Conservation (phyloP, 2,329 filamentous ascomycete genomes). For the Aspergillus ibericus region DNA sequence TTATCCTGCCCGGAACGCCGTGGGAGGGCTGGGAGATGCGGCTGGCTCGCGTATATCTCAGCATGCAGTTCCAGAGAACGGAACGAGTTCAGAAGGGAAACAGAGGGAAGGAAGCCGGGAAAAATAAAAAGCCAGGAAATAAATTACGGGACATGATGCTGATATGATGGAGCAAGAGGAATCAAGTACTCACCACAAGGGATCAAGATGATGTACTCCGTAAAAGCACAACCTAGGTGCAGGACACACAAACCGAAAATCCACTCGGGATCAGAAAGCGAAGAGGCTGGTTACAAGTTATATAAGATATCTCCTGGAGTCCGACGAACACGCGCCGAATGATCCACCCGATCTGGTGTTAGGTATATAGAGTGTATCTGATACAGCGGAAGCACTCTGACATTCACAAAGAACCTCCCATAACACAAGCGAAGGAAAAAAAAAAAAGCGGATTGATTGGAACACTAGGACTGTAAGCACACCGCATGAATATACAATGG, state of each 20-base stretch:
- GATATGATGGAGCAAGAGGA: not conserved
- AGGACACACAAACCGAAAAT: not conserved
- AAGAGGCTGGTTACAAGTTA: not conserved
- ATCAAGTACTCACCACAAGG: constrained; percentile 1
- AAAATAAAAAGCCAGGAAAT: constrained; percentile 12
- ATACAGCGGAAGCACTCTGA: not conserved
- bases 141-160: not conserved
- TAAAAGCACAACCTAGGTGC: too few relatives aligned
- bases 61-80: constrained; percentile 27
- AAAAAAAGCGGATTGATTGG: not conserved
- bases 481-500: not conserved
- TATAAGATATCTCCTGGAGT: not conserved
- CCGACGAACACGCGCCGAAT: constrained; percentile 7
- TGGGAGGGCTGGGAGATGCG: constrained; percentile 35
- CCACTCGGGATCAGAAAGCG: not conserved
- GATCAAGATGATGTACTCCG: not conserved
- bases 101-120: constrained; percentile 8
- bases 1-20: constrained; percentile 29
- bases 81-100: constrained; percentile 10
- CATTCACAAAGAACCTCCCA: not conserved
- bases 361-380: constrained; percentile 7
- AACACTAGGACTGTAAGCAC: not conserved
- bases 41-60: constrained; percentile 36
- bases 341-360: constrained; percentile 7
- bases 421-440: not conserved